A percentile compares a stretch with the other conserved stretches of the same genome.
These are phyloP conservation scores for Miscanthus lutarioriparius DNA, from an alignment of 176 grass and related monocot genomes.

Conservation along the genomic window DNA sequence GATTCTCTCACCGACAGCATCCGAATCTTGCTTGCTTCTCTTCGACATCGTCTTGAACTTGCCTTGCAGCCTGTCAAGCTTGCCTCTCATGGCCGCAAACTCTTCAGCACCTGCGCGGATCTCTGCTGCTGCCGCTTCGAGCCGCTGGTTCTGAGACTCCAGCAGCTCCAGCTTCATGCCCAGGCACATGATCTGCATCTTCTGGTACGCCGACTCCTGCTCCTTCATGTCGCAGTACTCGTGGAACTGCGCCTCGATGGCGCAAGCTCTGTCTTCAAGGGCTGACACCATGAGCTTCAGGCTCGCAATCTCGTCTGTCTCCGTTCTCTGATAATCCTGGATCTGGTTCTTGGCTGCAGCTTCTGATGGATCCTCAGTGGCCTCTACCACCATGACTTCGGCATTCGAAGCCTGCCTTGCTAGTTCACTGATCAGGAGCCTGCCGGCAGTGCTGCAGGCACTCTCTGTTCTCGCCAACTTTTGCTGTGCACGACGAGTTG, in stretches of 20 bases:
- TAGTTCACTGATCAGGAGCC: slow-evolving; percentile 11
- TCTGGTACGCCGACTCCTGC: slow-evolving; percentile 69
- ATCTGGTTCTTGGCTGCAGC: neutral
- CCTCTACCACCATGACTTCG: slow-evolving; percentile 4
- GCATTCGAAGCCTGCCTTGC: slow-evolving; percentile 22
- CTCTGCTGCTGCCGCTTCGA: slow-evolving; percentile 39
- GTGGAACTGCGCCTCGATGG: slow-evolving; percentile 54
- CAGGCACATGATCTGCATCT: slow-evolving; percentile 92
- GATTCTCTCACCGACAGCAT: slow-evolving; percentile 34
- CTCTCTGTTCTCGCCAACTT: slow-evolving; percentile 25
- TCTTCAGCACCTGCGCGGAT: slow-evolving; percentile 26
- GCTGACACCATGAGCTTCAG: slow-evolving; percentile 49
- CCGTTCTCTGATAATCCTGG: slow-evolving; percentile 13
- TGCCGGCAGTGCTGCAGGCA: slow-evolving; percentile 28
- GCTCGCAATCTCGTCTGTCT: slow-evolving; percentile 42
- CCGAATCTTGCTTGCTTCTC: slow-evolving; percentile 35
- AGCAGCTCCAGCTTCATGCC: slow-evolving; percentile 78
- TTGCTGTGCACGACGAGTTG: neutral
- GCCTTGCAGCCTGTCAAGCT: slow-evolving; percentile 37
- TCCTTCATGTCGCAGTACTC: slow-evolving; percentile 71
- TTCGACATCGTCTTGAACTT: slow-evolving; percentile 51
- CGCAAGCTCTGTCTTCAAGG: slow-evolving; percentile 41
- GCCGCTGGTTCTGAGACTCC: slow-evolving; percentile 64
- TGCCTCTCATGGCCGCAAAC: slow-evolving; percentile 37
- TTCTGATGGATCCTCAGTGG: slow-evolving; percentile 12